Evolutionary conservation across 23 red algal species (phyloP), one percentile per base, ranked within the genome.

Genomic region (Agarophyton chilense): DNA sequence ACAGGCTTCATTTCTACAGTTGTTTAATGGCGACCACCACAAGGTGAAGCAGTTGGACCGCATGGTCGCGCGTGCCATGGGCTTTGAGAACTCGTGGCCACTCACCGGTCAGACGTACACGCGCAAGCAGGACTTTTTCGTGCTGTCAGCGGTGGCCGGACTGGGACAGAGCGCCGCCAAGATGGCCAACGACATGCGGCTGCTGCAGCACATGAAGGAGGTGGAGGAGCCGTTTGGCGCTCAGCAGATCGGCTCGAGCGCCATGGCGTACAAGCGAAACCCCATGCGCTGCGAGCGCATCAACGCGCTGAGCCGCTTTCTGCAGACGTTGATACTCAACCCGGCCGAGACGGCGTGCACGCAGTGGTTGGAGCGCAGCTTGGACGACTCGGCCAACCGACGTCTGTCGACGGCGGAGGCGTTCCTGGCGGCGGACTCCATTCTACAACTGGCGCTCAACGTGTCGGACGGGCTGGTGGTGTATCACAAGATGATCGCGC

Each of bases 211-310:
- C 45, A 77, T 98, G 84, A 98, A 98, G 86, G 95, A 98, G 92
- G 84, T 98, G 60, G 95, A 98, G 72, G 95, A 98, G 58, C 95
- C 95, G 74, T 98, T 94, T 86, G 95, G 71, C 50, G 88, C 50
- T 31, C 28, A 98, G 34, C 95, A 98, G 77, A 94, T 98, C 46
- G 95, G 95, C 18, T 89, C 80, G 12, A 92, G 86, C 18, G 95
- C 95, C 9, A 98, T 98, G 95, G 79, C 95, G 22, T 98, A 98
- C 72, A 98, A 98, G 70, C 76, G 95, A 38, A 98, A 98, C 80
- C 95, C 95, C 18, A 98, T 98, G 95, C 91, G 95, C 43, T 92
- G 89, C 45, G 95, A 98, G 72, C 82, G 95, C 26, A 94, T 98
- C 67, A 94, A 94, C 45, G 71, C 84, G 13, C 72, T 98, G 25